Evolutionary conservation across 2,329 filamentous ascomycete species (phyloP), one percentile per base, ranked within the genome.

Genomic region (Exophiala viscosa): DNA sequence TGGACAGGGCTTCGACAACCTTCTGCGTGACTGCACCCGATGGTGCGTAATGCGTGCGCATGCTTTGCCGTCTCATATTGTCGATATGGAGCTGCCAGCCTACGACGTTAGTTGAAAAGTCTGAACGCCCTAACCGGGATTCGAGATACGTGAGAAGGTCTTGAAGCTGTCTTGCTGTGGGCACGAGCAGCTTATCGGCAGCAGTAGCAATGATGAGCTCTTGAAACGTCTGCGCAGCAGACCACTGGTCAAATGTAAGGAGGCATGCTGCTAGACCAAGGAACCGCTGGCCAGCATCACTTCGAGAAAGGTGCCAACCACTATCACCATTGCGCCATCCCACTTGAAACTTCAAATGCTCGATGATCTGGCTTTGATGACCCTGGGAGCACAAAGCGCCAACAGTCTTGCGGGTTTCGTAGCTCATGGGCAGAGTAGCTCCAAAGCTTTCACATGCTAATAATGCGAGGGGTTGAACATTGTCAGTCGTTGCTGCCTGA

Each of bases 401-500:
- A 17, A 62, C 51, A 34, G 62, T 64, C 5, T 17, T 18, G 11
- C 55, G 48, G 5, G 60, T 59, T 38, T 63, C 59, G 3, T 17
- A 31, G 28, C 55, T 47, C 31, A 66, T 62, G 11, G 64, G 52
- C 4, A 66, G 35, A 7, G 58, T 63, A 11, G 45, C 54, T 5
- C 64, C 64, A 51, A 65, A 65, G 23, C 35, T 41, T 44, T 65
- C 55, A 42, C 64, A 66, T 11, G 62, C 60, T 5, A 58, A n/a
- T n/a, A 66, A 28, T 67, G 68, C 3, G 72, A 77, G 54, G 73
- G 72, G 38, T 54, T 66, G 10, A 57, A 69, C 9, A 54, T 77
- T 7, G 65, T 72, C 13, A 48, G 52, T 63, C 8, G 58, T 64
- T 14, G 57, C 60, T 10, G 64, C 62, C 20, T 51, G 17, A 70